Conservation (phyloP, 1,139 yeast species). For the Hyphopichia wangnamkhiaoensis region DNA sequence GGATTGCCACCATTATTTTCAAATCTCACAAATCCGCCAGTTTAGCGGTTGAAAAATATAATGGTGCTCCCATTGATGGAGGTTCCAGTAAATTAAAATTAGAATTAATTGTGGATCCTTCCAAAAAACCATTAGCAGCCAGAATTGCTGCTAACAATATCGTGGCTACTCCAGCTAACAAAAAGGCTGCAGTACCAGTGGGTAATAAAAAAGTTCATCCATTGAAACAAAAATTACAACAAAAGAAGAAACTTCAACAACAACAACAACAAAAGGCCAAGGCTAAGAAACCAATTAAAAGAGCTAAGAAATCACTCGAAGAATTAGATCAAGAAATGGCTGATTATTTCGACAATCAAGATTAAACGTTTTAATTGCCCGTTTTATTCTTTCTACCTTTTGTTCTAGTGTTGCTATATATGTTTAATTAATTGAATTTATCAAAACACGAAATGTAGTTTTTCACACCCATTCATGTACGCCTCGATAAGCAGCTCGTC, state of each 20-base stretch:
- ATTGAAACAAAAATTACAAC: slow-evolving; percentile 8
- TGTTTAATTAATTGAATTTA: too few relatives aligned
- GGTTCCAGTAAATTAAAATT: slow-evolving; percentile 78
- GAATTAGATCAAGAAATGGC: slow-evolving; percentile 94
- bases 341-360: slow-evolving; percentile 59
- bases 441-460: too few relatives aligned
- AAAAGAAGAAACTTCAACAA: slow-evolving; percentile 14
- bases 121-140: slow-evolving; percentile 71
- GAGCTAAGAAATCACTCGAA: slow-evolving; percentile 78
- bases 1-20: slow-evolving; percentile 86
- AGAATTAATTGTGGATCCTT: slow-evolving; percentile 85
- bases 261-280: slow-evolving; percentile 34
- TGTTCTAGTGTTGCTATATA: too few relatives aligned
- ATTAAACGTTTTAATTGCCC: background rate
- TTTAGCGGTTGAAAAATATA: slow-evolving; percentile 76
- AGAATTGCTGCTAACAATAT: slow-evolving; percentile 60
- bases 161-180: too few relatives aligned
- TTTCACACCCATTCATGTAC: too few relatives aligned
- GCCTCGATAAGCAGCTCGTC: too few relatives aligned
- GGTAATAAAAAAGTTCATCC: slow-evolving; percentile 16
- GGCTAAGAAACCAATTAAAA: slow-evolving; percentile 36
- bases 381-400: background rate
- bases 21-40: slow-evolving; percentile 64
- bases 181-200: slow-evolving; percentile 11
- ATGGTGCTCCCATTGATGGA: slow-evolving; percentile 91